phyloP scores from a whole-genome alignment of 2,329 filamentous ascomycete genomes.

The Clonostachys sp. region DNA sequence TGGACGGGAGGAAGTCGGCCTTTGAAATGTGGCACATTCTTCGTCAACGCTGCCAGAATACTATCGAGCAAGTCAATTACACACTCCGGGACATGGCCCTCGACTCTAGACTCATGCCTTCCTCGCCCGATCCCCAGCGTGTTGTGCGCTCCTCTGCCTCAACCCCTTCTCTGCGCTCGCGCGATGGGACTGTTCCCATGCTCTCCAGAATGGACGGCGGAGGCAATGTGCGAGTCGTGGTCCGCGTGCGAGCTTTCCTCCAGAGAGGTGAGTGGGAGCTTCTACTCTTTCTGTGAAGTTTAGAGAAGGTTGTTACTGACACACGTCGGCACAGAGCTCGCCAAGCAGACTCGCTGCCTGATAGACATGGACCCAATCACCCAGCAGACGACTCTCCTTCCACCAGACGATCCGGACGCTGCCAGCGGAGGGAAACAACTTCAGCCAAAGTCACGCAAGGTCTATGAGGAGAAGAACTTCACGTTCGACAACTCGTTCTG shows the following conservation, averaged over 20 bases:
- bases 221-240: slow-evolving; percentile 79
- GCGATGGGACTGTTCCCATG: slow-evolving; percentile 60
- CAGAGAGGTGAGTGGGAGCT: slow-evolving; percentile 57
- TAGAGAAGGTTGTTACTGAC: slow-evolving; percentile 1
- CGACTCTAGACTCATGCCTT: slow-evolving; percentile 39
- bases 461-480: slow-evolving; percentile 83
- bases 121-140: slow-evolving; percentile 15
- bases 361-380: slow-evolving; percentile 87
- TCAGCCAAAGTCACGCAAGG: slow-evolving; percentile 60
- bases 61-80: slow-evolving; percentile 30
- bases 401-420: slow-evolving; percentile 54
- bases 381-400: slow-evolving; percentile 76
- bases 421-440: slow-evolving; percentile 43
- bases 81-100: slow-evolving; percentile 34
- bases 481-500: slow-evolving; percentile 98
- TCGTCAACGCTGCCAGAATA: slow-evolving; percentile 32
- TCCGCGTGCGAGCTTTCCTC: slow-evolving; percentile 75
- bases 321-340: slow-evolving; percentile 56
- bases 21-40: slow-evolving; percentile 30
- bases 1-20: background rate
- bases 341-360: slow-evolving; percentile 77
- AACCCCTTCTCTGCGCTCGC: slow-evolving; percentile 71
- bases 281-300: slow-evolving; percentile 5
- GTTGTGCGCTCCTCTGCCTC: slow-evolving; percentile 64
- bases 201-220: slow-evolving; percentile 54